Evolutionary conservation across 495 filamentous ascomycete genomes (phyloP).

Genomic region (Daldinia concentrica): DNA sequence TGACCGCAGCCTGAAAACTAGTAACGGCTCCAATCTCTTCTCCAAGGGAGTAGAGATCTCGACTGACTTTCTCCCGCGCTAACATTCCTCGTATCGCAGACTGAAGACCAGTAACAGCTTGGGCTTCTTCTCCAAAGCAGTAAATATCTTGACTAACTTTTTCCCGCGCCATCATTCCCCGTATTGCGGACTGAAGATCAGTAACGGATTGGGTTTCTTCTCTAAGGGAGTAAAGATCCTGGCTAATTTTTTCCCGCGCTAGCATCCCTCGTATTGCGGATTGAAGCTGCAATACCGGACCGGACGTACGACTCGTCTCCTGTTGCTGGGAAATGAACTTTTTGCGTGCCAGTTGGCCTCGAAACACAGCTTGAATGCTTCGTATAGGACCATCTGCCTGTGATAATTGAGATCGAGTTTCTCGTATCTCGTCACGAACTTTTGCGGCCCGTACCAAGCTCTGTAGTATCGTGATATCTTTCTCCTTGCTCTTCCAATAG

Average conservation of each 20-base stretch:
- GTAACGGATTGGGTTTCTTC: constrained; percentile 50
- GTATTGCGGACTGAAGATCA: constrained; percentile 56
- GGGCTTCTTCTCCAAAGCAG: background rate
- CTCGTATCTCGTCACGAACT: constrained; percentile 72
- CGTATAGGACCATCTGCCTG: constrained; percentile 65
- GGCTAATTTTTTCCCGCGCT: constrained; percentile 52
- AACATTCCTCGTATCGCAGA: constrained; percentile 62
- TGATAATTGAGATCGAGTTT: constrained; percentile 68
- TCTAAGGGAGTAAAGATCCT: constrained; percentile 52
- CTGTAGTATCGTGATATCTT: constrained; percentile 81
- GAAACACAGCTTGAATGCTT: constrained; percentile 76
- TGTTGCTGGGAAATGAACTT: constrained; percentile 61
- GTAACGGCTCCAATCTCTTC: constrained; percentile 2
- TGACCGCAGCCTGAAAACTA: constrained; percentile 37
- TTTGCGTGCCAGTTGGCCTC: constrained; percentile 65
- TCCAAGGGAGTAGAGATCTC: constrained; percentile 52
- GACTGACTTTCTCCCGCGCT: constrained; percentile 53
- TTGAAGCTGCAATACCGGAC: constrained; percentile 60
- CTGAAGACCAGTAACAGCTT: constrained; percentile 50
- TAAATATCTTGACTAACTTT: background rate
- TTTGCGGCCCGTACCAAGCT: constrained; percentile 81
- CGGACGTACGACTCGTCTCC: constrained; percentile 58
- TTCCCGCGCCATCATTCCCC: background rate
- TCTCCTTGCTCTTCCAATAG: constrained; percentile 75
- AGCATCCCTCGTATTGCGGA: constrained; percentile 62